Evolutionary conservation across 805 yeast species (phyloP).

Genomic region (Ogataea nakhonphanomensis): DNA sequence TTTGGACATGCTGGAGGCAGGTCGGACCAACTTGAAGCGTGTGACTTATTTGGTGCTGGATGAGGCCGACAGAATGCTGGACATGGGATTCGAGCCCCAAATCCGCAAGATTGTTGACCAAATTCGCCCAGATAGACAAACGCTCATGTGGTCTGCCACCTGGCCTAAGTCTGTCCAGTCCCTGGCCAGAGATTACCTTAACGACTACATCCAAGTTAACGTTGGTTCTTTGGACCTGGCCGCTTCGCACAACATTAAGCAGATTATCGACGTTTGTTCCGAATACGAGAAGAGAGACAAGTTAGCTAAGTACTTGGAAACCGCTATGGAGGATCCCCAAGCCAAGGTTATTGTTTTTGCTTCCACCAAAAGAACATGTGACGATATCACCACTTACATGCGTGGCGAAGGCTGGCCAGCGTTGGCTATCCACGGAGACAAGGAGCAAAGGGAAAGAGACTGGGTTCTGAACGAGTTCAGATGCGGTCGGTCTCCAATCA

Average conservation of each 20-base stretch:
- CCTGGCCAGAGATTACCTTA: slow-evolving; percentile 85
- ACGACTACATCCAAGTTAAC: slow-evolving; percentile 93
- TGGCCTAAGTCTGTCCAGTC: slow-evolving; percentile 99
- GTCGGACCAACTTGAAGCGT: slow-evolving; percentile 92
- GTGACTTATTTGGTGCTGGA: slow-evolving; percentile 96
- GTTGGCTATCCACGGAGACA: slow-evolving; percentile 97
- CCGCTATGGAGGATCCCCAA: slow-evolving; percentile 66
- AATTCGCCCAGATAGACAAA: slow-evolving; percentile 99
- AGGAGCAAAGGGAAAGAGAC: slow-evolving; percentile 96
- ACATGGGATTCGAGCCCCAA: slow-evolving; percentile 99
- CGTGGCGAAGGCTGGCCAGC: slow-evolving; percentile 99
- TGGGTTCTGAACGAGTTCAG: slow-evolving; percentile 96
- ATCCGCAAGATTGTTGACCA: slow-evolving; percentile 94
- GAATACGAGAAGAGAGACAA: slow-evolving; percentile 95
- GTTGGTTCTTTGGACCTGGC: slow-evolving; percentile 93
- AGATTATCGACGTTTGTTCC: slow-evolving; percentile 84
- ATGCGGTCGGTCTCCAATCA: slow-evolving; percentile 87
- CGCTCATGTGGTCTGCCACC: slow-evolving; percentile 99
- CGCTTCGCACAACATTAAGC: slow-evolving; percentile 95
- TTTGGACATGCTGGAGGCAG: slow-evolving; percentile 93
- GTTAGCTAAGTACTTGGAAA: slow-evolving; percentile 75
- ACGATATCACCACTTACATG: slow-evolving; percentile 84
- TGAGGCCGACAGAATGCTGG: slow-evolving; percentile 99
- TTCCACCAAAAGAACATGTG: slow-evolving; percentile 98
- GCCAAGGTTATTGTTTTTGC: slow-evolving; percentile 86